Base-by-base conservation (phyloP, 2,329 filamentous ascomycete species). In the Kalaharituber pfeilii region DNA sequence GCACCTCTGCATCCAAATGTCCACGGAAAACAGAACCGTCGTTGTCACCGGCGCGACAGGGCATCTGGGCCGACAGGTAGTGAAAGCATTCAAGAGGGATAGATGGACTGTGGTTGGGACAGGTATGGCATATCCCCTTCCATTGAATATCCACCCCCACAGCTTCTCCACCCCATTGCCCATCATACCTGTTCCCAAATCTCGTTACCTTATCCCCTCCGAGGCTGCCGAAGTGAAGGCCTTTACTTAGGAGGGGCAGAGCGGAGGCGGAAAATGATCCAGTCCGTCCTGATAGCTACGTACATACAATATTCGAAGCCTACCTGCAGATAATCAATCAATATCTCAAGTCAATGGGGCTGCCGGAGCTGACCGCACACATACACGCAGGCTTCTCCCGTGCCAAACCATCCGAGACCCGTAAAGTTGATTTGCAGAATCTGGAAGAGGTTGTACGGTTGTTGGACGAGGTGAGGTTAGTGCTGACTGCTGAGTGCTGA, bases 1-100 rank as follows among this genome's bases (percentile, higher is more conserved):
- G n/a, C n/a, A n/a, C n/a, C n/a, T n/a, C n/a, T n/a, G n/a, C n/a
- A 39, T 39, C 33, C 33, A 39, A 5, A 39, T 39, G 33, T 13
- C 33, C 33, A 39, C 6, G 25, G 24, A 22, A 5, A 54, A 58
- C 24, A 66, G 75, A 56, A 80, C 75, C 25, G 86, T 77, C 8
- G 73, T 94, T 25, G 72, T 94, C 53, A 94, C 87, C 5, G 87
- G 87, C 55, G 86, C 86, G 33, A 89, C 84, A 20, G 87, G 87
- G 53, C 75, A 94, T 9, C 75, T 94, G 1, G 87, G 88, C 50
- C 78, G 86, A 44, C 80, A 91, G 67, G 82, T 94, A 9, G 73
- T 81, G 53, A 59, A 75, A 57, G 77, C 77, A 11, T 94, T 94
- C 66, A 72, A 80, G 53, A 69, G 74, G 54, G 75, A 73, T 27